Evolutionary conservation across 176 grass and related monocot genomes (phyloP).

Genomic region (Areca catechu): DNA sequence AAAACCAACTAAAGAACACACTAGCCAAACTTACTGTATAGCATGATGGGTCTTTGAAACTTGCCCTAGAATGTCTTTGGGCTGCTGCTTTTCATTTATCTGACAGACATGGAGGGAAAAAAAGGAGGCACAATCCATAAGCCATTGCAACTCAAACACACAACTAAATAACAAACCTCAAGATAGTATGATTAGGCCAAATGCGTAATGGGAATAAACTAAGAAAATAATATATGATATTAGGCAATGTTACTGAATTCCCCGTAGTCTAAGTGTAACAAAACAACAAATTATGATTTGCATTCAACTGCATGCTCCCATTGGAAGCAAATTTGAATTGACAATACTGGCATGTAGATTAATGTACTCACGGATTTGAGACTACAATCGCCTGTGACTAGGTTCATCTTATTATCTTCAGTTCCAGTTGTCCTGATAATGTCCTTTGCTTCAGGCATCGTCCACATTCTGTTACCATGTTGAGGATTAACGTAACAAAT

Average conservation of each 20-base stretch:
- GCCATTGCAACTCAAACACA: too few relatives aligned
- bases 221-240: too few relatives aligned
- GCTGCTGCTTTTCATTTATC: constrained; percentile 17
- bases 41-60: constrained; percentile 45
- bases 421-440: constrained; percentile 6
- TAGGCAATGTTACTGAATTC: neutral
- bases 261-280: neutral
- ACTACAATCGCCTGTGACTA: constrained; percentile 2
- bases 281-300: neutral
- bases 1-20: neutral
- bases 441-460: constrained; percentile 23
- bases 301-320: too few relatives aligned
- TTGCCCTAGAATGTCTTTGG: constrained; percentile 31
- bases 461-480: constrained; percentile 9
- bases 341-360: neutral
- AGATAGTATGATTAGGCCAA: too few relatives aligned
- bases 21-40: constrained; percentile 48
- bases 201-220: too few relatives aligned
- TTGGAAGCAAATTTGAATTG: too few relatives aligned
- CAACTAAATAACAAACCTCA: too few relatives aligned
- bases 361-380: constrained; percentile 8
- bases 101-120: constrained; percentile 14
- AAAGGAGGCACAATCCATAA: too few relatives aligned
- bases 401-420: constrained; percentile 6
- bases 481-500: too few relatives aligned